Evolutionary conservation across 108 stramenopile species (phyloP).

Genomic region (Cyclostephanos tholiformis): DNA sequence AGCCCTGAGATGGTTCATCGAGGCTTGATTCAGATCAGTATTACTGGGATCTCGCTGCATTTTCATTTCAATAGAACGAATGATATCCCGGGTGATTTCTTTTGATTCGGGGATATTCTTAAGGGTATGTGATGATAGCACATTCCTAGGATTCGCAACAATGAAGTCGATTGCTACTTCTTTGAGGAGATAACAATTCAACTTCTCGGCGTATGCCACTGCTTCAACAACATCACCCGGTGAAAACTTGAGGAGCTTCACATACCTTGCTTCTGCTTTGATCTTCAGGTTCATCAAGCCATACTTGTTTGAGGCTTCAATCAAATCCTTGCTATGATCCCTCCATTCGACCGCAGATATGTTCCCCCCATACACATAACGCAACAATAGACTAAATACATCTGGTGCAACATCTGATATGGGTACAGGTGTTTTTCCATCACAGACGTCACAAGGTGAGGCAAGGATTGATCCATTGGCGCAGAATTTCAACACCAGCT

Average conservation of each 20-base stretch:
- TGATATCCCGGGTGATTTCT: background rate
- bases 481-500: background rate
- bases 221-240: constrained; percentile 20
- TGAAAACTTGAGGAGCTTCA: background rate
- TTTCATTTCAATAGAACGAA: background rate
- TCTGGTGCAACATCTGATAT: constrained; percentile 26
- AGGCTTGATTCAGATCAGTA: background rate
- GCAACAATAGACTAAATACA: constrained; percentile 17
- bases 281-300: constrained; percentile 25
- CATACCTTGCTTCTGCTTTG: constrained; percentile 32
- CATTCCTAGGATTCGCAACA: constrained; percentile 15
- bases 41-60: background rate
- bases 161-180: constrained; percentile 27
- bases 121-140: constrained; percentile 11
- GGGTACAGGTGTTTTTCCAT: constrained; percentile 20
- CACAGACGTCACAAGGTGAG: constrained; percentile 17
- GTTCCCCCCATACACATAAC: constrained; percentile 30
- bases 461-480: constrained; percentile 16
- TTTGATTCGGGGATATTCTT: background rate
- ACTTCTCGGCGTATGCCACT: constrained; percentile 28
- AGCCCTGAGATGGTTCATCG: background rate
- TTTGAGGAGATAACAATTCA: constrained; percentile 23
- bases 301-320: constrained; percentile 31
- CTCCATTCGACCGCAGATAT: constrained; percentile 11
- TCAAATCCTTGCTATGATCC: constrained; percentile 18